Evolutionary conservation across 352 stramenopile genomes (phyloP).

Genomic region (Phytophthora boehmeriae): DNA sequence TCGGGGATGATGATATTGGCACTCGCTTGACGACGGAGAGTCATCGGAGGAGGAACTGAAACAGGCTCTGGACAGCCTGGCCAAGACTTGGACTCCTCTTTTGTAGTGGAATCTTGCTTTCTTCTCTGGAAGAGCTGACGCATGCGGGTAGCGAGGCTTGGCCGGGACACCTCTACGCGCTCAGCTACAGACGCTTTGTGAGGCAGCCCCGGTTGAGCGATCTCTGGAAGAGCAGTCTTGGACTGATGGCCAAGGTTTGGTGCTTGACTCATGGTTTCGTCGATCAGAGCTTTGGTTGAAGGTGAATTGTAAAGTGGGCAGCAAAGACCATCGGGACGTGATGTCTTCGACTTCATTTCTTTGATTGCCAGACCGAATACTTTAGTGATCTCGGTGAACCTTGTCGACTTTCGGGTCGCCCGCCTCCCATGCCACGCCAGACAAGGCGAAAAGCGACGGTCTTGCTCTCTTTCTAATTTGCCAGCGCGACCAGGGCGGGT

Average conservation of each 20-base stretch:
- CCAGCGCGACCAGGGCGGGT: neutral
- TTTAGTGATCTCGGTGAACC: slow-evolving; percentile 2
- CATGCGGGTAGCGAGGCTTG: slow-evolving; percentile 15
- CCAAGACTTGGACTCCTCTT: slow-evolving; percentile 19
- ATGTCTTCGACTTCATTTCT: neutral
- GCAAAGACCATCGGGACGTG: neutral
- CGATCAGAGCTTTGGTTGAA: neutral
- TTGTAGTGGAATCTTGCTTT: neutral
- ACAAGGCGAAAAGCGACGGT: neutral
- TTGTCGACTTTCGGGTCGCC: neutral
- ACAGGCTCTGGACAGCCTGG: slow-evolving; percentile 5
- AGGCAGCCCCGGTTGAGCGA: neutral
- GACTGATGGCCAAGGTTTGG: neutral
- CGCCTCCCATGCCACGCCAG: slow-evolving; percentile 4
- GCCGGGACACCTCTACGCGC: neutral
- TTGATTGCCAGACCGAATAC: slow-evolving; percentile 5
- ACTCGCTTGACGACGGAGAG: slow-evolving; percentile 5
- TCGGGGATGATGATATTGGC: slow-evolving; percentile 16
- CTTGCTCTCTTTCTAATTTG: neutral
- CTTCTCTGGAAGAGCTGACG: slow-evolving; percentile 14
- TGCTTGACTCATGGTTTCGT: slow-evolving; percentile 12
- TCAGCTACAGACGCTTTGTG: neutral
- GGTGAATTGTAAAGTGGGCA: slow-evolving; percentile 15
- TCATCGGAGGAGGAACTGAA: neutral
- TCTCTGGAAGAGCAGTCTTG: neutral